Percentiles rank a stretch among this genome's conserved stretches.
These are phyloP conservation scores for Leishmania tropica DNA, from an alignment of 208 protist species.

Conservation along the genomic window DNA sequence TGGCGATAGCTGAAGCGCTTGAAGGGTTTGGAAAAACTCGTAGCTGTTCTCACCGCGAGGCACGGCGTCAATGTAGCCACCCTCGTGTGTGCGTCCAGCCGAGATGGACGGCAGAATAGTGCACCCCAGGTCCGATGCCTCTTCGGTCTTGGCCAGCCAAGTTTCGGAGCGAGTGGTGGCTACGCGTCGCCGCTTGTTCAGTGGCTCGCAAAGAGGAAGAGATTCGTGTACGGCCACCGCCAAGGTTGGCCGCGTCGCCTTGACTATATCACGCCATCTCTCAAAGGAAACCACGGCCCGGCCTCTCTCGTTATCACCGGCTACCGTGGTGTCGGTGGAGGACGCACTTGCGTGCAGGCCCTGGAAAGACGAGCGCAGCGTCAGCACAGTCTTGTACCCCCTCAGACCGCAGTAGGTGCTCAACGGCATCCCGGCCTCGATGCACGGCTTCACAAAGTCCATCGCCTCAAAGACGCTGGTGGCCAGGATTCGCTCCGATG, in stretches of 20 bases:
- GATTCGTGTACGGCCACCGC: conserved; percentile 65
- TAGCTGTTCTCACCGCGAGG: conserved; percentile 40
- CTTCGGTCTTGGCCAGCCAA: conserved; percentile 41
- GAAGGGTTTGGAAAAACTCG: conserved; percentile 40
- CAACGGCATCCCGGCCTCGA: conserved; percentile 36
- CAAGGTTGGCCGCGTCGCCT: conserved; percentile 43
- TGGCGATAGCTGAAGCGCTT: conserved; percentile 23
- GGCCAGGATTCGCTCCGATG: conserved; percentile 63
- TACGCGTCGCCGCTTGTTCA: conserved; percentile 39
- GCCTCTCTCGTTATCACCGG: conserved; percentile 73
- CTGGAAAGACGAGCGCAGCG: conserved; percentile 61
- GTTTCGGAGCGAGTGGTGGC: conserved; percentile 39
- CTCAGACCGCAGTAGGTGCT: conserved; percentile 60
- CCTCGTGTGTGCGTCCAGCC: conserved; percentile 10
- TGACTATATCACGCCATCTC: conserved; percentile 65
- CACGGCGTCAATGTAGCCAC: conserved; percentile 36
- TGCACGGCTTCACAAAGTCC: conserved; percentile 53
- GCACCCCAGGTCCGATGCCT: conserved; percentile 24
- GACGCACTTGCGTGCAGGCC: conserved; percentile 65
- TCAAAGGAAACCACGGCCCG: conserved; percentile 43
- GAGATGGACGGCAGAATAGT: conserved; percentile 34
- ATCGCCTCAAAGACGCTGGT: conserved; percentile 74
- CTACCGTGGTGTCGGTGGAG: conserved; percentile 48
- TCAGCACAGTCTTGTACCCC: conserved; percentile 66
- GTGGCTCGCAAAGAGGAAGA: conserved; percentile 48